Base-by-base conservation (phyloP, 108 stramenopile species). In the Nitzschia putrida region DNA sequence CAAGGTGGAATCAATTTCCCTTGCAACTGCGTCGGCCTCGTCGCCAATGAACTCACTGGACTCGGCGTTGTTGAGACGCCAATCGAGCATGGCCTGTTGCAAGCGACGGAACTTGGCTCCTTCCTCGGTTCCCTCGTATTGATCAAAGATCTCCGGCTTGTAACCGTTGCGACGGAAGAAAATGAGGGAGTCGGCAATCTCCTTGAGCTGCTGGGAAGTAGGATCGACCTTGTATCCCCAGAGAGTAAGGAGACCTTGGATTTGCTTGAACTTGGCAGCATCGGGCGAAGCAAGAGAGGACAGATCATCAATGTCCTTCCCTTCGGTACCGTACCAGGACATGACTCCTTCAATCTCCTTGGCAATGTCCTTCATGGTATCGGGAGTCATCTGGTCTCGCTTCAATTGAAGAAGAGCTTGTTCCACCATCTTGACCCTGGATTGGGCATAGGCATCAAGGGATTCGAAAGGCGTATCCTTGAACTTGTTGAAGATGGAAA, bases 161-260 rank as follows among this genome's bases (percentile, higher is more conserved):
- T 76, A 76, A 2, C 57, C 40, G 39, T 76, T 76, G 42, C 74
- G 74, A 24, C 74, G 44, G 24, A 76, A 68, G 39, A 54, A 69
- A 24, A 76, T 76, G 74, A 76, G 74, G 14, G 74, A 68, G 38
- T 76, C 74, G 22, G 74, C 74, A 53, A 76, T 76, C 61, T 76
- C 67, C 53, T 76, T 76, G 40, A 69, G 43, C 24, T 69, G 53
- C 20, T 71, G 51, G 24, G 64, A 53, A 13, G 74, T 53, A 0
- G 68, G 74, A 20, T 76, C 53, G n/a, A 61, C 74, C 39, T 69
- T 72, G 61, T 42, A 49, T 39, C 72, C 72, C 81, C 81, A 82
- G 20, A 69, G 21, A 0, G 26, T 37, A 50, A 82, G 51, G 43
- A 77, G 52, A 38, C 61, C 69, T 63, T 73, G 53, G 16, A 57